A percentile compares a stretch with the other conserved stretches of the same genome.
phyloP scores from a whole-genome alignment of 108 stramenopile genomes.

The Skeletonema marinoi region DNA sequence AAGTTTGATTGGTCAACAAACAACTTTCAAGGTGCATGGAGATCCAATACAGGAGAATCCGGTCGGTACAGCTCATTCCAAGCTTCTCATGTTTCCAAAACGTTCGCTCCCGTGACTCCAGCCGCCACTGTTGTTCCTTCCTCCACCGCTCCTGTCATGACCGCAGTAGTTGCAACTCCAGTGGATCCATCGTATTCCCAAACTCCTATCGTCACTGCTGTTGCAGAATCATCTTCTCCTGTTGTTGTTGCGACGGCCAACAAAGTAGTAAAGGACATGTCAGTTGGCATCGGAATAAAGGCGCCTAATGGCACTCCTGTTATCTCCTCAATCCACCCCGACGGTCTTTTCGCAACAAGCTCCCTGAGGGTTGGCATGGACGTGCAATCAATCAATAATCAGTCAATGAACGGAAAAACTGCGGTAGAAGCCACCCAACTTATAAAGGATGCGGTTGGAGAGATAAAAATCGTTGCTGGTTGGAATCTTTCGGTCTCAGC shows the following conservation, averaged over 20 bases:
- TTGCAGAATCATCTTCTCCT: neutral
- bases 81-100: constrained; percentile 6
- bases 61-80: constrained; percentile 15
- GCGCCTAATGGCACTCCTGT: neutral
- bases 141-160: no score
- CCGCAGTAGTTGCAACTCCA: neutral
- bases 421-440: neutral
- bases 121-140: no score
- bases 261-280: neutral
- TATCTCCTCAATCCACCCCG: neutral
- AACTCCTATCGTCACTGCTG: neutral
- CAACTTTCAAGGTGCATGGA: constrained; percentile 28
- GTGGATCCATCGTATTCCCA: neutral
- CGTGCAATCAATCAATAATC: neutral
- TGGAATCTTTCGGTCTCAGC: neutral
- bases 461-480: neutral
- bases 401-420: neutral
- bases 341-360: neutral
- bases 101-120: neutral
- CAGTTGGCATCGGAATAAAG: neutral
- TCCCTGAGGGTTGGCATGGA: neutral
- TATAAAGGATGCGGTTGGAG: neutral
- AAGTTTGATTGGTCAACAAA: constrained; percentile 30
- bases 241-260: neutral
- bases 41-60: constrained; percentile 15